Conservation (phyloP, 2,329 filamentous ascomycete species). For the Fusarium proliferatum region DNA sequence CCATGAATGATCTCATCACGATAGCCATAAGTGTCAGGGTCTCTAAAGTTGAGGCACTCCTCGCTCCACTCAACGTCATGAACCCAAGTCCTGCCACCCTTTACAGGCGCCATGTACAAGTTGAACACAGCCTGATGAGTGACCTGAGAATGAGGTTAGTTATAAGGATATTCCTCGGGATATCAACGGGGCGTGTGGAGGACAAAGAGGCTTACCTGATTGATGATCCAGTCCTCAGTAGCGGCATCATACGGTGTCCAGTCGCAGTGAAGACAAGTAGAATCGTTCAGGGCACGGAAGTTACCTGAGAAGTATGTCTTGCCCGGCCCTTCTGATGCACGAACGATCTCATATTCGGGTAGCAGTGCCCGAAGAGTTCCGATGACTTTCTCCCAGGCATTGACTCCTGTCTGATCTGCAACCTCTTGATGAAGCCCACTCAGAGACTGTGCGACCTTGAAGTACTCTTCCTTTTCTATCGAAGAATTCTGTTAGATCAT, state of each 20-base stretch:
- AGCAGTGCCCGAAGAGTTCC: not conserved
- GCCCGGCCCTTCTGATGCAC: not conserved
- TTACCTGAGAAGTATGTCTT: not conserved
- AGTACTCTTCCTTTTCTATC: not conserved
- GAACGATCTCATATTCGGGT: not conserved
- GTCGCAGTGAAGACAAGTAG: constrained; percentile 1
- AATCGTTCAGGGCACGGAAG: not conserved
- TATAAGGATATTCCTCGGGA: accelerated
- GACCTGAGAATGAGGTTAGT: not conserved
- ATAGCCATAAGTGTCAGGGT: not conserved
- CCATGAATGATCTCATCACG: not conserved
- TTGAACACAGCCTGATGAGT: not conserved
- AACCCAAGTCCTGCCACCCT: not conserved
- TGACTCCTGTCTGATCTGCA: not conserved
- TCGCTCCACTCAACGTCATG: constrained; percentile 2
- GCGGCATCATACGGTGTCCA: constrained; percentile 2
- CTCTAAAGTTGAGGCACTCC: not conserved
- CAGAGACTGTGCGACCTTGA: not conserved
- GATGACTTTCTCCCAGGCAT: constrained; percentile 1
- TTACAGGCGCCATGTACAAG: not conserved
- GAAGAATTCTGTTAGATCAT: not conserved
- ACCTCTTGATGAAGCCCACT: not conserved
- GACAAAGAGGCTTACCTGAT: not conserved
- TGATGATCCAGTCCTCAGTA: constrained; percentile 1
- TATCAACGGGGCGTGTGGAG: accelerated